Conservation (phyloP, 768 basidiomycete genomes). For the Xanthoconium stramineum region DNA sequence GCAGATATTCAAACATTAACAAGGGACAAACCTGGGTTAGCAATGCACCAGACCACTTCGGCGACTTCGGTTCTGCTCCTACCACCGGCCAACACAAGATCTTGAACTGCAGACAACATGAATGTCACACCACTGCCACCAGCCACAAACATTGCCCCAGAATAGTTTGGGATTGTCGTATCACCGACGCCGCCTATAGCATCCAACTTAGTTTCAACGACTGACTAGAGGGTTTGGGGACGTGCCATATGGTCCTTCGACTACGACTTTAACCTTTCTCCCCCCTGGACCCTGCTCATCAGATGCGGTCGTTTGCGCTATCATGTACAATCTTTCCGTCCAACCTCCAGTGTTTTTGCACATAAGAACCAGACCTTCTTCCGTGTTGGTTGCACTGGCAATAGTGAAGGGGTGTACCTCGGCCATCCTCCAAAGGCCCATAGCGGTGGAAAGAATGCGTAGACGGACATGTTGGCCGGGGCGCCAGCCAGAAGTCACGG, state of each 20-base stretch:
- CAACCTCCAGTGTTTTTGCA: slow-evolving; percentile 65
- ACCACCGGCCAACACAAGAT: slow-evolving; percentile 50
- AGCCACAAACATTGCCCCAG: slow-evolving; percentile 64
- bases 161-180: slow-evolving; percentile 59
- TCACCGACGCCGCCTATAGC: slow-evolving; percentile 54
- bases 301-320: slow-evolving; percentile 37
- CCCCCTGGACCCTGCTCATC: slow-evolving; percentile 21
- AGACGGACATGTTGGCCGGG: slow-evolving; percentile 84
- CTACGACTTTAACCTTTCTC: slow-evolving; percentile 36
- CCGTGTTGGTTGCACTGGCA: slow-evolving; percentile 52
- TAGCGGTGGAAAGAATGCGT: slow-evolving; percentile 50
- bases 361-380: slow-evolving; percentile 65
- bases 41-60: slow-evolving; percentile 67
- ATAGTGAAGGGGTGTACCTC: slow-evolving; percentile 84
- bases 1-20: background rate
- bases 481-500: slow-evolving; percentile 72
- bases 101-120: slow-evolving; percentile 58
- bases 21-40: slow-evolving; percentile 44
- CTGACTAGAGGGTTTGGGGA: background rate
- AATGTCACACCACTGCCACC: slow-evolving; percentile 81
- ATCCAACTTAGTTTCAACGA: background rate
- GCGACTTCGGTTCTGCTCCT: slow-evolving; percentile 53
- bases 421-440: slow-evolving; percentile 55
- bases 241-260: slow-evolving; percentile 56
- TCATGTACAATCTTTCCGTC: slow-evolving; percentile 55